A percentile compares a stretch with the other conserved stretches of the same genome.
These are phyloP conservation scores for Pueraria montana DNA, from an alignment of 306 rosid genomes.

Conservation along the genomic window DNA sequence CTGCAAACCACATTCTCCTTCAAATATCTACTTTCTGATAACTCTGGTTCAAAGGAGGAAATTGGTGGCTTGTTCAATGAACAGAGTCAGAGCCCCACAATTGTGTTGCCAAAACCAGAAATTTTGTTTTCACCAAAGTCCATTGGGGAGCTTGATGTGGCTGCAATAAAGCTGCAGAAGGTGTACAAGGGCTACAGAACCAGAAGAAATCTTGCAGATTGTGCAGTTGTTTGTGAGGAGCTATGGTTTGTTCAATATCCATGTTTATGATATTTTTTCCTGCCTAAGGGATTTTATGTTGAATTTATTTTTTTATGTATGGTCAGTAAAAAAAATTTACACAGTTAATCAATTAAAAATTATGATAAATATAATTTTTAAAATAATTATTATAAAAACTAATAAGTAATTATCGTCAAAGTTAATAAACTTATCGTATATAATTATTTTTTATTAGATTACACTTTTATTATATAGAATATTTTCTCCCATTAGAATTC, in stretches of 20 bases:
- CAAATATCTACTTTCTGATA: slow-evolving; percentile 43
- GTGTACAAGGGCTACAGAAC: slow-evolving; percentile 83
- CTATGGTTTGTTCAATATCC: slow-evolving; percentile 68
- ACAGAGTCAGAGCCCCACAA: slow-evolving; percentile 16
- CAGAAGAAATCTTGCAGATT: slow-evolving; percentile 85
- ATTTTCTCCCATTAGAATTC: not conserved
- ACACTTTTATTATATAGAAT: too few species aligned
- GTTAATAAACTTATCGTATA: too few species aligned
- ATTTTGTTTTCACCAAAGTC: slow-evolving; percentile 48
- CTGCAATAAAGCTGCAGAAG: slow-evolving; percentile 86
- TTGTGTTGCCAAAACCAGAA: slow-evolving; percentile 41
- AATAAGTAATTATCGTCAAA: too few species aligned
- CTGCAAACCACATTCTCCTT: slow-evolving; percentile 55
- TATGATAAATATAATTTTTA: too few species aligned
- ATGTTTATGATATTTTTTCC: not conserved
- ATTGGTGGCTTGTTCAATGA: slow-evolving; percentile 33
- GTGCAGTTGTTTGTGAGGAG: slow-evolving; percentile 88
- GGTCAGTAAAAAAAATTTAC: too few species aligned
- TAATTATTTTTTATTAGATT: too few species aligned
- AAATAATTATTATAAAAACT: too few species aligned
- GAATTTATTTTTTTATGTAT: not conserved
- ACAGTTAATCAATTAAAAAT: too few species aligned
- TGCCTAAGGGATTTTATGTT: not conserved
- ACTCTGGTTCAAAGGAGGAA: slow-evolving; percentile 41
- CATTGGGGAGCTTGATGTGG: slow-evolving; percentile 59